A percentile compares a stretch with the other conserved stretches of the same genome.
These are phyloP conservation scores for Cladosporium sp. DNA, from an alignment of 2,329 filamentous ascomycete species.

Conservation along the genomic window DNA sequence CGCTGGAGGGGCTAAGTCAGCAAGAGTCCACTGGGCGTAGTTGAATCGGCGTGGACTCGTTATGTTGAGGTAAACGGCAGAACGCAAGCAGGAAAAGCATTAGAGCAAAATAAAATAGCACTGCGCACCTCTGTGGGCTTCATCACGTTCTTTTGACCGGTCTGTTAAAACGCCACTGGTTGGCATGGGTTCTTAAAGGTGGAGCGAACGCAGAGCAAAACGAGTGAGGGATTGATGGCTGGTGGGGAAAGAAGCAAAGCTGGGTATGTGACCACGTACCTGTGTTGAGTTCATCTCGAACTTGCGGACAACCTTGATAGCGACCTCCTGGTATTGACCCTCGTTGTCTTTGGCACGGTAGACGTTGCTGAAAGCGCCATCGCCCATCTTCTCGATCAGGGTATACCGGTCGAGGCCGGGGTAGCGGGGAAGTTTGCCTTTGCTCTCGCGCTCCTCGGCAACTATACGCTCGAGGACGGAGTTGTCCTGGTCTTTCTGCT, in stretches of 20 bases:
- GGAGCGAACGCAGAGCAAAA: neutral
- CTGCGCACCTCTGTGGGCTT: slow-evolving; percentile 94
- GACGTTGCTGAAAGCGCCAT: slow-evolving; percentile 97
- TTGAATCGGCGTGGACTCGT: slow-evolving; percentile 11
- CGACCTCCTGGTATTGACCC: slow-evolving; percentile 71
- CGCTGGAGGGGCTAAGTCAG: slow-evolving; percentile 52
- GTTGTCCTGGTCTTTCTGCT: slow-evolving; percentile 49
- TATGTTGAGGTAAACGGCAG: slow-evolving; percentile 16
- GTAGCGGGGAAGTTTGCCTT: slow-evolving; percentile 79
- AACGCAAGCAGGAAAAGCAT: slow-evolving; percentile 4
- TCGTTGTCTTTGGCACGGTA: slow-evolving; percentile 78
- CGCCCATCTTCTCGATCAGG: slow-evolving; percentile 93
- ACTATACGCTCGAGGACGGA: slow-evolving; percentile 78
- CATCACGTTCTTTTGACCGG: slow-evolving; percentile 55
- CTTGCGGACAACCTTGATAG: slow-evolving; percentile 98
- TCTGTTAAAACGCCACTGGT: slow-evolving; percentile 16
- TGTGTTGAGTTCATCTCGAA: slow-evolving; percentile 98
- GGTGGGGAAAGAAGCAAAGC: neutral
- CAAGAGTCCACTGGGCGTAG: slow-evolving; percentile 14
- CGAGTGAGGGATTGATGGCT: neutral
- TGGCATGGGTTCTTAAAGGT: slow-evolving; percentile 12
- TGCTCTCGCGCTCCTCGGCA: slow-evolving; percentile 83
- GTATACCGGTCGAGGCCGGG: slow-evolving; percentile 82
- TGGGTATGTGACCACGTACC: slow-evolving; percentile 62
- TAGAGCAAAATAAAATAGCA: neutral